Evolutionary conservation across 2,329 filamentous ascomycete genomes (phyloP), one percentile per base, ranked within the genome.

Genomic region (Aspergillus unguis): DNA sequence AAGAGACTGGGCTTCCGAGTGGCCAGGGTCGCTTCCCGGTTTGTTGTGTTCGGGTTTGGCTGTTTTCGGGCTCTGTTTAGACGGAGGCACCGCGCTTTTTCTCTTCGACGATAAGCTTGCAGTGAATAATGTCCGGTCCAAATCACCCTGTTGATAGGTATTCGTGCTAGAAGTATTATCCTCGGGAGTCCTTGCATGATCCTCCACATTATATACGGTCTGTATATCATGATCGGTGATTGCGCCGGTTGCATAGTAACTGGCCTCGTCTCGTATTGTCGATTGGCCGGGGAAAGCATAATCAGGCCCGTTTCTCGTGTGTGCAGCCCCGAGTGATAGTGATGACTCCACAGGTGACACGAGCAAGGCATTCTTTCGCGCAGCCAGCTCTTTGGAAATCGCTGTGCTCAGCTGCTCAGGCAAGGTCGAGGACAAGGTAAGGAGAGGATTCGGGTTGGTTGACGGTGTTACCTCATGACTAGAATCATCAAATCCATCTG

Each of bases 371-470:
- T 62, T 63, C 11, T 62, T 62, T 28, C 54, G 58, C 4, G 55
- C 55, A 33, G 60, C 57, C 17, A 70, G 45, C 33, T 67, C 66
- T 43, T 64, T 62, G 4, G 68, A 68, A 36, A 70, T 64, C 6
- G 60, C 60, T 17, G 62, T 57, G 6, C 65, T 60, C 53, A 70
- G 66, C 3, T 65, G 60, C 50, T 68, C 63, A 1, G 67, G 64
- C 11, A 69, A 53, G 2, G 60, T 57, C 11, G 60, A 54, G 37
- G 65, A 58, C 8, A 69, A 46, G 27, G 52, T 23, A 3, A 45
- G 58, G 5, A 62, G 60, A 6, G 59, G 54, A 32, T 55, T 48
- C 23, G 46, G 17, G 10, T 48, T 17, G 17, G 17, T 17, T 17
- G 17, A 17, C 43, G 26, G 50, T 52, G 38, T 50, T 8, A 23